Evolutionary conservation across 129 eudicot species (phyloP).

Genomic region (Kitagawia praeruptora): DNA sequence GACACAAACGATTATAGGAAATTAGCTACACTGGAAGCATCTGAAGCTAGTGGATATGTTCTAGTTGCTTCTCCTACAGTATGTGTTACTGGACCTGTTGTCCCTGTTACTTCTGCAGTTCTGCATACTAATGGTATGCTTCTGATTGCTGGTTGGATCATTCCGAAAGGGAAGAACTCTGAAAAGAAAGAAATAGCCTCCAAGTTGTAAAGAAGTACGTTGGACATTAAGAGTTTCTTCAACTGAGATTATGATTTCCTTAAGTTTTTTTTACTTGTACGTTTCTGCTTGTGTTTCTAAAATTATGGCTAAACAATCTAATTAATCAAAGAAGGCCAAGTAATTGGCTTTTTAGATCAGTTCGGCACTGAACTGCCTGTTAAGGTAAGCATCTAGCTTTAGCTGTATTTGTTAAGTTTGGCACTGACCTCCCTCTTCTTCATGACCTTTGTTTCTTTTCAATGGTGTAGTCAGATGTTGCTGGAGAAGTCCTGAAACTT

Average conservation of each 20-base stretch:
- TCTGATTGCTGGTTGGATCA: slow-evolving; percentile 64
- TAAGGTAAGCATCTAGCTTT: slow-evolving; percentile 40
- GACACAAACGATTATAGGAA: no score
- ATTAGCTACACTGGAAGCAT: slow-evolving; percentile 74
- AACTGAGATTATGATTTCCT: not conserved
- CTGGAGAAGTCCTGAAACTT: slow-evolving; percentile 77
- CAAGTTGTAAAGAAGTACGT: slow-evolving; percentile 63
- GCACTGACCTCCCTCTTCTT: slow-evolving; percentile 44
- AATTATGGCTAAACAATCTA: not conserved
- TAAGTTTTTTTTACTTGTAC: not conserved
- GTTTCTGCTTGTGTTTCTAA: not conserved
- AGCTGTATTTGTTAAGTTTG: slow-evolving; percentile 24
- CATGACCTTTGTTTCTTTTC: not conserved
- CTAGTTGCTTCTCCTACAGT: slow-evolving; percentile 76
- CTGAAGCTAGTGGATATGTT: slow-evolving; percentile 74
- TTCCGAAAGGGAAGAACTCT: slow-evolving; percentile 64
- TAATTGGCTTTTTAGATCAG: slow-evolving; percentile 77
- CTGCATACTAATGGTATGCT: not conserved
- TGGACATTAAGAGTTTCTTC: not conserved
- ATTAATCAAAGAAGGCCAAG: slow-evolving; percentile 63
- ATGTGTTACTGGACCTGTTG: slow-evolving; percentile 18
- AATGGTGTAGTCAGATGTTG: slow-evolving; percentile 61
- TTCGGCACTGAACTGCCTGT: slow-evolving; percentile 69
- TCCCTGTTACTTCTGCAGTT: not conserved
- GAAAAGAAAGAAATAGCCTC: slow-evolving; percentile 70